phyloP scores from a whole-genome alignment of 805 yeast species.

The Kodamaea neixiangensis region DNA sequence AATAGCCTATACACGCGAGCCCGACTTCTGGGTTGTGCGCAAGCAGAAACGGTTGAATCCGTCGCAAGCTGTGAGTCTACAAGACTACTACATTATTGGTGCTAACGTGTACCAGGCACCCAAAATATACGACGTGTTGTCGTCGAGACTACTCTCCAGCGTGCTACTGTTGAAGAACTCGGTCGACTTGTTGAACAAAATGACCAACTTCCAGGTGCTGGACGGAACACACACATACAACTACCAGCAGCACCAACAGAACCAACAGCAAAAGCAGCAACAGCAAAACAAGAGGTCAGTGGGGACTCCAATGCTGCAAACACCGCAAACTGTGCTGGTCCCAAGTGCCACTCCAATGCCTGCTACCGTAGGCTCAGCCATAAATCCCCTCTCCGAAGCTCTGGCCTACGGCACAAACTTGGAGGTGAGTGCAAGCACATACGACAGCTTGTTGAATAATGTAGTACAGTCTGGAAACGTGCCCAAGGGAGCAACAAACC shows the following conservation, averaged over 20 bases:
- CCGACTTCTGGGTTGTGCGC: constrained; percentile 89
- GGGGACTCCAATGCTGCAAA: constrained; percentile 15
- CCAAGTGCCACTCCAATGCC: constrained; percentile 15
- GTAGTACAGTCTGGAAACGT: constrained; percentile 19
- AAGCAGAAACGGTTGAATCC: constrained; percentile 70
- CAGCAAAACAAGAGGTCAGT: constrained; percentile 7
- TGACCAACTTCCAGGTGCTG: constrained; percentile 33
- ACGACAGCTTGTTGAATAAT: constrained; percentile 31
- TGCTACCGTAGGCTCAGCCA: constrained; percentile 13
- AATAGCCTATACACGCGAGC: constrained; percentile 73
- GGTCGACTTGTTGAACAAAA: constrained; percentile 31
- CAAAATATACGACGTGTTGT: constrained; percentile 64
- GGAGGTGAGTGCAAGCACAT: constrained; percentile 32
- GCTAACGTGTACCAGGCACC: constrained; percentile 95
- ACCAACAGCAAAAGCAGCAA: constrained; percentile 9
- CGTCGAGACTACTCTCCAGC: constrained; percentile 59
- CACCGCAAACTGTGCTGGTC: constrained; percentile 17
- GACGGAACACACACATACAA: constrained; percentile 38
- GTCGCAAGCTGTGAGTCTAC: constrained; percentile 52
- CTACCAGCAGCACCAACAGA: constrained; percentile 13
- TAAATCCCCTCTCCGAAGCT: constrained; percentile 9
- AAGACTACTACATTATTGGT: constrained; percentile 86
- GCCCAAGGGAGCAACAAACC: not conserved
- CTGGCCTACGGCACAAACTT: constrained; percentile 13
- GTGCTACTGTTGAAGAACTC: constrained; percentile 37